Base-by-base conservation (phyloP, 148 eudicot species). In the Rhododendron ferrugineum region DNA sequence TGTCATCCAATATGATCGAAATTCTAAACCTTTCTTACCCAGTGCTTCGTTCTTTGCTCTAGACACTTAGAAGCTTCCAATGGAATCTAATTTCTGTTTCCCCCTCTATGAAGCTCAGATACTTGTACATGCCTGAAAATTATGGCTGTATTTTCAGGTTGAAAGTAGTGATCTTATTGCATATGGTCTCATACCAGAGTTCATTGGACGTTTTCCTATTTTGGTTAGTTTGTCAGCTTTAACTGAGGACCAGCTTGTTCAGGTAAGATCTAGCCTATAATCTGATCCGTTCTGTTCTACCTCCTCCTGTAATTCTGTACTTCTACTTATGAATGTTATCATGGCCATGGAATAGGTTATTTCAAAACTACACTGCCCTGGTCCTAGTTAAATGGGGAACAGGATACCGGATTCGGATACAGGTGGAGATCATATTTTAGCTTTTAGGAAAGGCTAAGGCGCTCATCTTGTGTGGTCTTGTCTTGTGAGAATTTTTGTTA, bases 181-280 rank as follows among this genome's bases (percentile, higher is more conserved):
- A 28, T 96, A 96, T 84, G 98, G 98, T 78, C 92, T 96, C 84
- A 96, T 96, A 87, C 98, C 98, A 56, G 98, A 96, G 86, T 96
- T 96, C 90, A 93, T 96, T 84, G 98, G 98, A 77, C 94, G 99
- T 81, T 96, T 96, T 85, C 99, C 99, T 26, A 88, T 96, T 89
- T 95, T 96, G 87, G 98, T 95, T 86, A 95, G 93, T 90, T 88
- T 96, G 88, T 88, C 95, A 81, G 97, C 99, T 66, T 94, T 95
- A 66, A 92, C 96, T 4, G 98, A 94, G 86, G 96, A 95, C 76
- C 99, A 97, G 87, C 98, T 97, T 86, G 98, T 95, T 76, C 92
- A 97, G 98, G 99, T 96, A 88, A 86, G 49, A 14, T 20, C 44
- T 36, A 30, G 32, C 23, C 42, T 81, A 15, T 85, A 76, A 37